Evolutionary conservation across 2,329 filamentous ascomycete genomes (phyloP).

Genomic region (Exophiala lecanii-corni): DNA sequence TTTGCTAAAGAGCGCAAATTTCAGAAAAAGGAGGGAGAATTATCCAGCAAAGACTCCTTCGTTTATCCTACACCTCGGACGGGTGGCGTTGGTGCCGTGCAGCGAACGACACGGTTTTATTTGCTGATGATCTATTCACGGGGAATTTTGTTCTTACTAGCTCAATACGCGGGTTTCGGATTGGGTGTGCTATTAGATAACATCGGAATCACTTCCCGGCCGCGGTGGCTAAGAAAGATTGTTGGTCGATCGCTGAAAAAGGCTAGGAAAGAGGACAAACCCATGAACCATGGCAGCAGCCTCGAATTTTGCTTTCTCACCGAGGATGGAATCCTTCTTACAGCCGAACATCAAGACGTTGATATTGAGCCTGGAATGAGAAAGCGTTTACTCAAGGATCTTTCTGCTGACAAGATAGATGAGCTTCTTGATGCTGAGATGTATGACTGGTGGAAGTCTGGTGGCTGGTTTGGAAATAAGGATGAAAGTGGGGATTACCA

Average conservation of each 20-base stretch:
- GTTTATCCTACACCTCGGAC: slow-evolving; percentile 34
- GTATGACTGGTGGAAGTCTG: slow-evolving; percentile 79
- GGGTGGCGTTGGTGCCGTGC: slow-evolving; percentile 72
- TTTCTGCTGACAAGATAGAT: slow-evolving; percentile 41
- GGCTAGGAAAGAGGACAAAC: slow-evolving; percentile 22
- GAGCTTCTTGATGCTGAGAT: slow-evolving; percentile 66
- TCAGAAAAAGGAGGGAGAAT: slow-evolving; percentile 32
- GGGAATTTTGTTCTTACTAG: slow-evolving; percentile 64
- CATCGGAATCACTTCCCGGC: slow-evolving; percentile 58
- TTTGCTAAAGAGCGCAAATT: slow-evolving; percentile 44
- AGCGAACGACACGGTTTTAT: slow-evolving; percentile 73
- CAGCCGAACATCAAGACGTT: slow-evolving; percentile 59
- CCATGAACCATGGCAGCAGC: slow-evolving; percentile 25
- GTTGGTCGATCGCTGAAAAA: slow-evolving; percentile 29
- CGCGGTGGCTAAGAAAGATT: slow-evolving; percentile 55
- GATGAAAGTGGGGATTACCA: slow-evolving; percentile 77
- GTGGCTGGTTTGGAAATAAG: slow-evolving; percentile 77
- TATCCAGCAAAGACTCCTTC: slow-evolving; percentile 26
- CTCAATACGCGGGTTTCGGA: slow-evolving; percentile 55
- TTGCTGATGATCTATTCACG: slow-evolving; percentile 68
- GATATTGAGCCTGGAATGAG: slow-evolving; percentile 80
- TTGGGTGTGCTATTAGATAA: slow-evolving; percentile 51
- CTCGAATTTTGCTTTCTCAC: slow-evolving; percentile 53
- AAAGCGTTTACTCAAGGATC: slow-evolving; percentile 48
- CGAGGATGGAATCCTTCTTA: slow-evolving; percentile 49